A percentile compares a stretch with the other conserved stretches of the same genome.
Conservation (phyloP, 2,329 filamentous ascomycete genomes). For the Xylariaceae sp. region DNA sequence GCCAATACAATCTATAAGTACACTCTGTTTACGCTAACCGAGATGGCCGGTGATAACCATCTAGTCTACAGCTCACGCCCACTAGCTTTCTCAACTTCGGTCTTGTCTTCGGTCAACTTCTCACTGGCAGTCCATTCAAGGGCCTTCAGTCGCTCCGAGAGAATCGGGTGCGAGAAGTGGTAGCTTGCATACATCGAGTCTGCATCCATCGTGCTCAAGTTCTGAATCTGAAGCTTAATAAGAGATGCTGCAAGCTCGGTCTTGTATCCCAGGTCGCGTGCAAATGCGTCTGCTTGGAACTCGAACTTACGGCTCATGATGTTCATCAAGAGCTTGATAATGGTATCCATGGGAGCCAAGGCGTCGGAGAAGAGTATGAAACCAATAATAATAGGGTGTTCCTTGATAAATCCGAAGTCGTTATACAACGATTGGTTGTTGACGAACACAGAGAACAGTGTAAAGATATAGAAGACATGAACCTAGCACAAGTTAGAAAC, state of each 20-base stretch:
- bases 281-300: constrained; percentile 93
- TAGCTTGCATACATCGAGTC: constrained; percentile 98
- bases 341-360: constrained; percentile 88
- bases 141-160: constrained; percentile 88
- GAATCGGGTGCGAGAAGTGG: constrained; percentile 96
- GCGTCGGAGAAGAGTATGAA: constrained; percentile 98
- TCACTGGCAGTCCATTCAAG: constrained; percentile 76
- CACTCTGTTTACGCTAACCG: too few relatives aligned
- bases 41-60: too few relatives aligned
- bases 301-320: constrained; percentile 91
- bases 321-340: constrained; percentile 95
- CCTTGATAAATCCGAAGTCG: constrained; percentile 80
- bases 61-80: constrained; percentile 55
- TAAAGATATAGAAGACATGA: constrained; percentile 95
- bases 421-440: constrained; percentile 89
- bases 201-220: constrained; percentile 96
- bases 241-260: constrained; percentile 79
- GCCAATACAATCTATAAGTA: too few relatives aligned
- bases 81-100: constrained; percentile 61
- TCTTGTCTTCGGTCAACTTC: constrained; percentile 47
- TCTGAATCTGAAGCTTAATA: constrained; percentile 97
- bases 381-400: constrained; percentile 90
- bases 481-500: constrained; percentile 52
- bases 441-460: constrained; percentile 95
- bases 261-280: constrained; percentile 76